Evolutionary conservation across 179 eudicot genomes (phyloP).

Genomic region (Camellia oleifera): DNA sequence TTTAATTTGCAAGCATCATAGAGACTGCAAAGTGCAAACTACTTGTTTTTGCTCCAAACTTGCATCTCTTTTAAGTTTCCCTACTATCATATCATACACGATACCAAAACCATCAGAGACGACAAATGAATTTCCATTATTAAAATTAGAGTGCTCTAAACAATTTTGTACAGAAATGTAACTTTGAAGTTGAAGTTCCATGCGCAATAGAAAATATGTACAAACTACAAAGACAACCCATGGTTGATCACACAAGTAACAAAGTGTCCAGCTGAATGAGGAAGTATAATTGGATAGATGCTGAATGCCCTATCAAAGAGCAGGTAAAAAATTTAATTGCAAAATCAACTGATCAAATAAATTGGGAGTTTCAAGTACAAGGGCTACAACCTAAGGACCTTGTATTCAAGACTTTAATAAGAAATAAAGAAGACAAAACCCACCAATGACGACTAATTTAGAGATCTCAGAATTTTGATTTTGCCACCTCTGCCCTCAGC

Average conservation of each 20-base stretch:
- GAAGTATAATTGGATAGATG: background rate
- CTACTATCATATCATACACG: slow-evolving; percentile 35
- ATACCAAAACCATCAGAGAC: background rate
- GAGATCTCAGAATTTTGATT: slow-evolving; percentile 54
- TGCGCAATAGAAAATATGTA: background rate
- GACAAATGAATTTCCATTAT: background rate
- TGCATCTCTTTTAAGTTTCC: slow-evolving; percentile 45
- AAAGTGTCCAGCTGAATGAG: background rate
- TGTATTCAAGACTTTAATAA: background rate
- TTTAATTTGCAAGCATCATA: slow-evolving; percentile 66
- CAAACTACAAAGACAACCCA: background rate
- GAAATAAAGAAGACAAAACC: slow-evolving; percentile 18
- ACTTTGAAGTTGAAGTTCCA: background rate
- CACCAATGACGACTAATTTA: slow-evolving; percentile 50
- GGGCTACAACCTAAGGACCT: too few relatives aligned
- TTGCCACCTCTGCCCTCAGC: too few relatives aligned
- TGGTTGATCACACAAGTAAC: background rate
- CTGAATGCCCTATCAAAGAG: background rate
- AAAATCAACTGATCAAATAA: too few relatives aligned
- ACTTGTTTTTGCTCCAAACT: slow-evolving; percentile 46
- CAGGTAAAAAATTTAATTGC: too few relatives aligned
- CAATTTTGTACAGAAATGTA: background rate
- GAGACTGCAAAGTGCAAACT: slow-evolving; percentile 43
- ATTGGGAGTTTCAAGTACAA: background rate
- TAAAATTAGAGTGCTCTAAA: background rate